Evolutionary conservation across 768 basidiomycete species (phyloP), one percentile per base, ranked within the genome.

Genomic region (Boletus vinaceobasis): DNA sequence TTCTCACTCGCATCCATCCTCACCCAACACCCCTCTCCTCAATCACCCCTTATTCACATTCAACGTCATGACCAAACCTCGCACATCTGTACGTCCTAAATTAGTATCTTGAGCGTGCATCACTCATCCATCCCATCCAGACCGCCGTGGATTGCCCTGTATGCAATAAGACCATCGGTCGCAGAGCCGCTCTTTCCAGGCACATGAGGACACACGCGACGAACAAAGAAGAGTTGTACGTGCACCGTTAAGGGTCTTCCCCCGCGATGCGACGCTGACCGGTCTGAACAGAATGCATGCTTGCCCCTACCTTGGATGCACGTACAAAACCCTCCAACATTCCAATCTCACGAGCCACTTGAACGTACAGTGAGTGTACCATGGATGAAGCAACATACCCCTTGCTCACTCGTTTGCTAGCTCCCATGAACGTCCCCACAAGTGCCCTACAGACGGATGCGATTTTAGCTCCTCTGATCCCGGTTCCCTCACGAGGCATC

Each of bases 311-410:
- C 14, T 32, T 0, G 61, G 53, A 5, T 73, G 72, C 33, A 11
- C 15, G 0, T 64, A 61, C 48, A 58, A 38, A 8, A 54, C 71
- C 0, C 58, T 70, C 1, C 73, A 73, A n/a, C 50, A 43, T 3
- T 66, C 65, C 0, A 73, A 71, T 31, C 19, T 73, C 1, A n/a
- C 37, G 0, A 67, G 62, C 0, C 72, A 73, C 26, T 15, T 64
- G 15, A 67, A 66, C 8, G 62, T 48, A 3, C 73, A 74, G 71
- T 72, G 47, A 55, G 71, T 69, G 17, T 29, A 1, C 26, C 19
- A 46, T 35, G 10, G 21, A 42, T 32, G 17, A 21, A 15, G 13
- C 0, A 21, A 27, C 15, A 21, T n/a, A 19, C 3, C 2, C 23
- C 8, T 23, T 4, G 5, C 58, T 67, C 5, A 59, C 13, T 10